Evolutionary conservation across 495 filamentous ascomycete species (phyloP), one percentile per base, ranked within the genome.

Genomic region (Terfezia claveryi): DNA sequence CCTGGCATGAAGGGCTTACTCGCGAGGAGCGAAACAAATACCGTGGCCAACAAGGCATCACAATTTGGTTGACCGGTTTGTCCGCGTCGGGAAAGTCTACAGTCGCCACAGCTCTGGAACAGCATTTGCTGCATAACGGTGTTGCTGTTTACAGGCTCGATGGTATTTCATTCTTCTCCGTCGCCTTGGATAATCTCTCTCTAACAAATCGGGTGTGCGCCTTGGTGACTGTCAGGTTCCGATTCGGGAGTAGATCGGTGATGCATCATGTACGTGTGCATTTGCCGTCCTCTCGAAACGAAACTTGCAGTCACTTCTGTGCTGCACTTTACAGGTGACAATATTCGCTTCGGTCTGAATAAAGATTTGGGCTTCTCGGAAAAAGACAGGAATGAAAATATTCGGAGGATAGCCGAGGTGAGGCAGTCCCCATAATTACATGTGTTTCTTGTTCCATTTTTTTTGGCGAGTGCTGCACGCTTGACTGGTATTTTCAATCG

Each of bases 301-400:
- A 32, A 32, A 32, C 27, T 32, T 1, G 27, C 27, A 32, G 1
- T 32, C 27, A 32, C 27, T 32, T 20, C 2, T 32, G 7, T 32
- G 27, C 7, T 32, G 27, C 27, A 32, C 27, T 46, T 6, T 46
- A 49, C 38, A 65, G 63, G 91, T 62, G 91, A 98, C 76, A 98
- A 98, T 73, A 80, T 98, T 64, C 89, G 91, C 56, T 95, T 95
- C 74, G 91, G 91, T 2, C 73, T 98, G 61, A 98, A 98, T 75
- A 87, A 87, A 68, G 89, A 98, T 73, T 76, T 98, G 37, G 91
- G 88, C 4, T 98, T 96, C 74, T 83, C 79, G 60, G 87, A 94
- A 63, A 76, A 77, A 61, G 91, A 96, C 73, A 79, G 91, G 57
- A 87, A 85, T 67, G 91, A 98, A 77, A 98, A 98, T 71, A 98